Evolutionary conservation across 495 filamentous ascomycete species (phyloP).

Genomic region (Hypoxylon subgilvum): DNA sequence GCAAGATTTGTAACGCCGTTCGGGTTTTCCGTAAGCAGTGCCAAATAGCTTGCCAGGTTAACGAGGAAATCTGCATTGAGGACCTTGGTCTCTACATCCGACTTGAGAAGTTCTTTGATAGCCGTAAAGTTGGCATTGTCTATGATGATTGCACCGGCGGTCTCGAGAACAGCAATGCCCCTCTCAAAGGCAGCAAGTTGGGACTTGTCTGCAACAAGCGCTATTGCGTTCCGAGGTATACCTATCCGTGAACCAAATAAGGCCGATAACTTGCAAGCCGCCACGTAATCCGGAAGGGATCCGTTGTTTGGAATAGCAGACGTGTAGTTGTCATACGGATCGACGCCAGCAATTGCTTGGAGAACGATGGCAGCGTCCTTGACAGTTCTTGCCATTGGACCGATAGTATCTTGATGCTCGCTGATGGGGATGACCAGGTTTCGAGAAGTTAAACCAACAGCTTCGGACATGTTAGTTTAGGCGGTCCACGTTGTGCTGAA

Average conservation of each 20-base stretch:
- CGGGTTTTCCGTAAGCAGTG: conserved; percentile 51
- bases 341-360: conserved; percentile 43
- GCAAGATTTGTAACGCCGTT: conserved; percentile 45
- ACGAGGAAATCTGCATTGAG: conserved; percentile 52
- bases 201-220: conserved; percentile 8
- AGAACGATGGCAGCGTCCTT: conserved; percentile 47
- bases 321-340: conserved; percentile 54
- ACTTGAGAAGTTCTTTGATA: conserved; percentile 13
- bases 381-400: conserved; percentile 45
- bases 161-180: conserved; percentile 42
- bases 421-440: conserved; percentile 47
- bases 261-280: conserved; percentile 42
- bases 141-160: conserved; percentile 48
- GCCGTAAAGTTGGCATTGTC: conserved; percentile 45
- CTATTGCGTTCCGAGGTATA: conserved; percentile 51
- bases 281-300: conserved; percentile 52
- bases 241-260: conserved; percentile 50
- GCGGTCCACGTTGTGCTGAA: background rate
- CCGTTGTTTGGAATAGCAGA: conserved; percentile 41
- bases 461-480: background rate
- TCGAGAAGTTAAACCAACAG: conserved; percentile 46
- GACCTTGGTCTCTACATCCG: conserved; percentile 32
- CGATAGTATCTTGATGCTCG: conserved; percentile 47
- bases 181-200: conserved; percentile 42
- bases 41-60: conserved; percentile 51